These are phyloP conservation scores for Annulohypoxylon maeteangense DNA, from an alignment of 495 filamentous ascomycete species.

Conservation along the genomic window DNA sequence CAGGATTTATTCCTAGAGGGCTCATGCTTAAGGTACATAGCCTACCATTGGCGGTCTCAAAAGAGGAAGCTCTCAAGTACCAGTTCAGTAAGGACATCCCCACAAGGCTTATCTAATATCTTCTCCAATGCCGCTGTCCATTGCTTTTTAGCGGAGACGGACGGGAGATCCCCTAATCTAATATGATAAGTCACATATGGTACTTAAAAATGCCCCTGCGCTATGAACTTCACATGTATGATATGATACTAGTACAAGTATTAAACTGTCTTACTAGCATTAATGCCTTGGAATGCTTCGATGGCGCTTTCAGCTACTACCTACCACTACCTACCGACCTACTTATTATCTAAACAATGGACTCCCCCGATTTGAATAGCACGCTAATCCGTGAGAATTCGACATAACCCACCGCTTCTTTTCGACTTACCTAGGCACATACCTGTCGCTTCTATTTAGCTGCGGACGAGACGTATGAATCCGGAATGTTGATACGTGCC, in stretches of 20 bases:
- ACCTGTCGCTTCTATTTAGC: background rate
- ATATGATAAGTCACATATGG: slow-evolving; percentile 14
- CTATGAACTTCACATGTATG: background rate
- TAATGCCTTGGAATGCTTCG: background rate
- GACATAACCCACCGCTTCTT: background rate
- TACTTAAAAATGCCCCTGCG: background rate
- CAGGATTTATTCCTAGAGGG: slow-evolving; percentile 13
- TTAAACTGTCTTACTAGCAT: background rate
- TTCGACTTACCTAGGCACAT: background rate
- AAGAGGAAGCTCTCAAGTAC: slow-evolving; percentile 26
- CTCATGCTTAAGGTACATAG: background rate
- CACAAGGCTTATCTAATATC: slow-evolving; percentile 17
- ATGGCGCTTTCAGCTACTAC: background rate
- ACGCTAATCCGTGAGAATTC: background rate
- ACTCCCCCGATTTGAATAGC: background rate
- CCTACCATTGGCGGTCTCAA: slow-evolving; percentile 14
- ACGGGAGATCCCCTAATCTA: slow-evolving; percentile 11
- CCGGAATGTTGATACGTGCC: slow-evolving; percentile 2
- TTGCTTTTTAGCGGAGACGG: background rate
- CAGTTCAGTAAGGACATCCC: background rate
- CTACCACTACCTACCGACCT: too few species aligned
- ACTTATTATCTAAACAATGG: background rate
- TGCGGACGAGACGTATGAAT: slow-evolving; percentile 3
- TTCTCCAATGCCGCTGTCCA: slow-evolving; percentile 1
- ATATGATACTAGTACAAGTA: background rate